Conservation (phyloP, 1,284 basidiomycete genomes). For the Cutaneotrichosporon sp. region DNA sequence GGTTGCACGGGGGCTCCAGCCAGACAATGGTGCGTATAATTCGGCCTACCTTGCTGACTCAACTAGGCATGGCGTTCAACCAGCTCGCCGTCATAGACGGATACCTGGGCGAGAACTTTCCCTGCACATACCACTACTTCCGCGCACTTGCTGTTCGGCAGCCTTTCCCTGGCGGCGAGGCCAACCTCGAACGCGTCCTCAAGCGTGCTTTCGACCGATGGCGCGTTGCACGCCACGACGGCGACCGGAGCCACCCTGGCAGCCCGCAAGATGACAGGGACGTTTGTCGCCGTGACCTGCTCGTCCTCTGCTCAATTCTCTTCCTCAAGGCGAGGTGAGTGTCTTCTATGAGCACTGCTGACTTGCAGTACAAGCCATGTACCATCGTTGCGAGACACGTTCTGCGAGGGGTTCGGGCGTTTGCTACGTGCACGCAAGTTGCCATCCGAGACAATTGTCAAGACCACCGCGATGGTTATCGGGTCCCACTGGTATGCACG, state of each 20-base stretch:
- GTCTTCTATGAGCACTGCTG: slow-evolving; percentile 9
- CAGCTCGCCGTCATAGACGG: slow-evolving; percentile 89
- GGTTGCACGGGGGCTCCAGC: slow-evolving; percentile 72
- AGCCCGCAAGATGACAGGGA: slow-evolving; percentile 51
- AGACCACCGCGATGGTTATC: slow-evolving; percentile 66
- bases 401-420: slow-evolving; percentile 17
- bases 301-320: slow-evolving; percentile 55
- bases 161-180: slow-evolving; percentile 80
- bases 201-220: slow-evolving; percentile 59
- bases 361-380: slow-evolving; percentile 25
- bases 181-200: slow-evolving; percentile 73
- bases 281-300: slow-evolving; percentile 63
- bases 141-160: slow-evolving; percentile 79
- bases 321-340: slow-evolving; percentile 46
- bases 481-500: slow-evolving; percentile 76
- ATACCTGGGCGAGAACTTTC: slow-evolving; percentile 75
- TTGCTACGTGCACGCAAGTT: slow-evolving; percentile 65
- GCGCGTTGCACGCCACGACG: slow-evolving; percentile 33
- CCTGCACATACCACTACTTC: slow-evolving; percentile 79
- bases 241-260: slow-evolving; percentile 18
- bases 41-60: slow-evolving; percentile 33
- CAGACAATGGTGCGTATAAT: slow-evolving; percentile 54
- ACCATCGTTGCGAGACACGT: slow-evolving; percentile 15
- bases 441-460: slow-evolving; percentile 69
- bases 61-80: slow-evolving; percentile 84